Base-by-base conservation (phyloP, 306 rosid genomes). In the Mimosa bimucronata region DNA sequence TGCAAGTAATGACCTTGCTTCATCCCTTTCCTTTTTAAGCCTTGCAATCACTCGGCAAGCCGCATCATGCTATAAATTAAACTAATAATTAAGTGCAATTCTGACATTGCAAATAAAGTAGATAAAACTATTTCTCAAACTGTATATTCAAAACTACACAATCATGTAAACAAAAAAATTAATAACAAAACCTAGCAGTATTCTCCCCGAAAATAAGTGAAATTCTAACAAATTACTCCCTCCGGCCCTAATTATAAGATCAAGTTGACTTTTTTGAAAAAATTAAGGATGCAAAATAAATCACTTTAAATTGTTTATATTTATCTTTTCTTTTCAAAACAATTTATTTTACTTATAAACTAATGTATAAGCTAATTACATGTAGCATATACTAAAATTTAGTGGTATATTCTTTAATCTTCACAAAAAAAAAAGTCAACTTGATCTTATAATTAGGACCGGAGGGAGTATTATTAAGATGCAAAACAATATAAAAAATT, bases 11-110 rank as follows among this genome's bases (percentile, higher is more conserved):
- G 55, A 69, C 52, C 74, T 41, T 42, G 74, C 74, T 42, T 69
- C 74, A 69, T 69, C 74, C 18, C 74, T 69, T 69, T 69, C 74
- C 74, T 69, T 69, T 42, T 69, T 69, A 69, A 69, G 74, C 30
- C 74, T 69, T 41, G 74, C 74, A 41, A 69, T 69, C 37, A 69
- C 74, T 42, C 74, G 74, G 55, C 74, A 69, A 69, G 74, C 74
- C 23, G 74, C 74, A 69, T 69, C 74, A 69, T 69, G 74, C 74
- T 69, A 69, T 12, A 69, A 21, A 69, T 41, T 21, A 69, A 69
- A 69, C 53, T 13, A 69, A 23, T 13, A 69, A 23, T 21, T 69
- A 69, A 69, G 55, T 69, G 55, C 30, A 18, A 67, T 44, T 41
- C 74, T 12, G 9, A 34, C 55, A 41, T 29, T 41, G 31, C 21